Evolutionary conservation across 805 yeast genomes (phyloP), one percentile per base, ranked within the genome.

Genomic region (Zygoascus biomembranicola): DNA sequence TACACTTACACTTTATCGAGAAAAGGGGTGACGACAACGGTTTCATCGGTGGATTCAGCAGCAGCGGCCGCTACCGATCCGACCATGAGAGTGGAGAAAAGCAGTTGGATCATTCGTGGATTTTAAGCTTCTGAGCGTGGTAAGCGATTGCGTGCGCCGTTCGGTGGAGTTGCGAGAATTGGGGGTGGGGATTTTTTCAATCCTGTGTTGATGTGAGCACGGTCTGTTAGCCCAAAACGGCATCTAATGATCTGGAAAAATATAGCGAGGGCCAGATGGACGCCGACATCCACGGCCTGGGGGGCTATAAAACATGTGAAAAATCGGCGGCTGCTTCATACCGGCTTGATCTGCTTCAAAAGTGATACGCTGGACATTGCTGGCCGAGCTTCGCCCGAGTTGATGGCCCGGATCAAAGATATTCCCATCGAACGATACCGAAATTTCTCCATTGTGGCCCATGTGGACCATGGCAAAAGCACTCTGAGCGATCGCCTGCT

Each of bases 391-490:
- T 52, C 59, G 19, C 49, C 52, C 1, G 68, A 63, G n/a, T 54
- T 75, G 4, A 81, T 80, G 60, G 79, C 76, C 47, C 72, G 95
- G 57, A 82, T 94, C 54, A 74, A 79, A n/a, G 76, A 76, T 46
- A 89, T 92, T 41, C 98, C 98, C 5, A 76, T 87, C 26, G 84
- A 82, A 54, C 80, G 89, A 59, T 90, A 85, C 67, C 70, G 98
- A 57, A 90, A 90, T 68, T 92, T 94, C 69, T 87, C 95, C 56
- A 90, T 92, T 55, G 97, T 90, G 32, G 98, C 98, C 1, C 99
- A 92, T 73, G 92, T 92, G 20, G 97, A 90, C 66, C 95, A 86
- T 67, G 84, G 85, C 1, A 70, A 70, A 51, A 65, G 96, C 1
- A 92, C 99, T 0, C 69, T 92, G 19, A 85, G 96, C 58, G 99